Percentiles rank a stretch among this genome's conserved stretches.
Conservation (phyloP, 129 eudicot species). For the Daucus carota region DH1_v3.0 NC_030388.2:20301001-20301500, state of each 20-base stretch:
- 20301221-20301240: neutral
- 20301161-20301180: neutral
- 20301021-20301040: neutral
- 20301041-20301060: neutral
- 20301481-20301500: neutral
- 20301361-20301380: neutral
- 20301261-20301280: neutral
- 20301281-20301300: neutral
- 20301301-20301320: neutral
- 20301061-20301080: neutral
- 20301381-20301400: neutral
- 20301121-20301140: neutral
- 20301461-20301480: neutral
- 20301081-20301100: neutral
- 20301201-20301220: neutral
- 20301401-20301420: neutral
- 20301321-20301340: neutral
- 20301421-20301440: neutral
- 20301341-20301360: no score
- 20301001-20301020: neutral
- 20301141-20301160: neutral
- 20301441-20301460: neutral
- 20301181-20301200: neutral
- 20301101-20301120: neutral
- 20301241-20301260: neutral